Base-by-base conservation (phyloP, 805 yeast species). In the Hemisphaericaspora nanyangensis region DNA sequence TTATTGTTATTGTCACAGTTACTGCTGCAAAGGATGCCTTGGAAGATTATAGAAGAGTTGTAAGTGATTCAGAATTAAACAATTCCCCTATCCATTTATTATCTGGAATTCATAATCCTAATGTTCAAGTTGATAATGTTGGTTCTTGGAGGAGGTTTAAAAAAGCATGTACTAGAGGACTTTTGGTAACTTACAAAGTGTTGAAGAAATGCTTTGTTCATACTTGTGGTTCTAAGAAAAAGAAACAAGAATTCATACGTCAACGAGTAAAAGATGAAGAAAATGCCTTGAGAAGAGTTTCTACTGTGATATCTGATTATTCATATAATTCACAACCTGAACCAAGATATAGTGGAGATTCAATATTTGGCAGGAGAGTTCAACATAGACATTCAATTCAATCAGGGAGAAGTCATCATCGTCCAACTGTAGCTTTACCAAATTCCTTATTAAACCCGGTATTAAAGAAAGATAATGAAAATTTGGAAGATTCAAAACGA, bases 21-120 rank as follows among this genome's bases (percentile, higher is more conserved):
- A 85, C 93, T 2, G 90, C 88, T 4, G 55, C 80, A 46, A 82
- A 83, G 52, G 93, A 85, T 60, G 90, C 83, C 0, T 68, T 85
- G 48, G 95, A 85, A 60, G 95, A 85, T 58, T 81, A 76, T 47
- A 70, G 85, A 42, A 72, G 95, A 50, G 74, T 76, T 2, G 50
- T 68, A 2, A 75, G 79, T 29, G 95, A 85, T 58, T 63, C 69
- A 39, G 89, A 84, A 44, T 65, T 85, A 54, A 85, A 85, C 56
- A 81, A 80, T 51, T 72, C 82, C 2, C 70, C 77, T 13, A 76
- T 83, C 10, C 84, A 79, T 52, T 51, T 78, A 19, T 58, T 85
- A 34, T 48, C 56, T 7, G 80, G 84, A 8, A 49, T 79, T 35
- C 55, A 60, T 5, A 85, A 85, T 57, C 71, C 70, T 11, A 85